Conservation (phyloP, 139 green algal genomes). For the Penium margaritaceum region DNA sequence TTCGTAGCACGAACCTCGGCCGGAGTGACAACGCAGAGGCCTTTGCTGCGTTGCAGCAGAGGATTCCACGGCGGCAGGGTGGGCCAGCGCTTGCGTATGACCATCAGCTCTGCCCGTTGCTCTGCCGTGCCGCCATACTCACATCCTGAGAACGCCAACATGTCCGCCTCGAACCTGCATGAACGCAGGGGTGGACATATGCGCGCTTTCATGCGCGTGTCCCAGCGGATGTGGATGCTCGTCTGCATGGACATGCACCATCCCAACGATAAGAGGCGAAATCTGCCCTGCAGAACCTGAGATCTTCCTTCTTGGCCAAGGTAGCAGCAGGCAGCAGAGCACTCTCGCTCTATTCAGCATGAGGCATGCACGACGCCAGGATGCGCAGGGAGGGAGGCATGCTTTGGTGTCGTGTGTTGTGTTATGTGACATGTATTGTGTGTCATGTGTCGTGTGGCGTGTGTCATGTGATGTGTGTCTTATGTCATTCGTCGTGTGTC, state of each 20-base stretch:
- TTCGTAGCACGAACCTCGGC: slow-evolving; percentile 10
- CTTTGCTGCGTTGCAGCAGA: neutral
- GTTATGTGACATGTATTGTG: no score
- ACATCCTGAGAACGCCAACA: slow-evolving; percentile 36
- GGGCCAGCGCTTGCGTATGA: slow-evolving; percentile 13
- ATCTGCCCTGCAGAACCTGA: neutral
- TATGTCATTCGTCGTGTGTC: no score
- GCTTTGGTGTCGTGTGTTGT: no score
- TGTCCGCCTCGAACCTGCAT: slow-evolving; percentile 36
- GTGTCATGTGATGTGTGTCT: no score
- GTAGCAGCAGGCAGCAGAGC: no score
- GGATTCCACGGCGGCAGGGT: slow-evolving; percentile 17
- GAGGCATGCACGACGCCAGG: no score
- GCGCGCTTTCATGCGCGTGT: neutral
- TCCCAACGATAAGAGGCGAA: no score
- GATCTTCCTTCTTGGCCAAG: neutral
- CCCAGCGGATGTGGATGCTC: neutral
- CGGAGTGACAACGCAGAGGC: slow-evolving; percentile 14
- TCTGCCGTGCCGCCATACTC: slow-evolving; percentile 18
- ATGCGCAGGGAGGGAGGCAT: no score
- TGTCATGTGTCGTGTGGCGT: no score
- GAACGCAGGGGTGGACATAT: neutral
- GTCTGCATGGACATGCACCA: neutral
- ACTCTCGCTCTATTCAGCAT: no score
- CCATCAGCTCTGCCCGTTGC: neutral